Conservation (phyloP, 1,284 basidiomycete species). For the Trametes polyzona region DNA sequence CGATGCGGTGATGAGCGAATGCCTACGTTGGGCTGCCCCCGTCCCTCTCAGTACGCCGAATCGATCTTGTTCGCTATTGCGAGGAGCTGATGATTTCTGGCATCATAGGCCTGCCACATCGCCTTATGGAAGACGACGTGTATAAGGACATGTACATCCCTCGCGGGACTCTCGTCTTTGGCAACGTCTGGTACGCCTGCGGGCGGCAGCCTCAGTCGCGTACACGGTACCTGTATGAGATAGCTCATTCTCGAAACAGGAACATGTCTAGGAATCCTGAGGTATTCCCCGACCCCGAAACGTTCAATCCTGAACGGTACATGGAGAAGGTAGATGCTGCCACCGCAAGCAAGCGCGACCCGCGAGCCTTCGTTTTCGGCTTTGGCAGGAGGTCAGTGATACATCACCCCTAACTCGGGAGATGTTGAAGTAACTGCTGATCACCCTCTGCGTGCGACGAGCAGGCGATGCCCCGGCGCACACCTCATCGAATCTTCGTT, state of each 20-base stretch:
- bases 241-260: neutral
- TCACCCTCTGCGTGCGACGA: neutral
- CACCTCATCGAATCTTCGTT: constrained; percentile 47
- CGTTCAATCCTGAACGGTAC: constrained; percentile 41
- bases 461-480: constrained; percentile 45
- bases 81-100: neutral
- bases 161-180: constrained; percentile 14
- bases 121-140: constrained; percentile 17
- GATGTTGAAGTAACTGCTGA: too few relatives aligned
- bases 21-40: constrained; percentile 21
- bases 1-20: constrained; percentile 34
- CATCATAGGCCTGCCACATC: constrained; percentile 24
- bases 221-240: neutral
- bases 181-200: constrained; percentile 7
- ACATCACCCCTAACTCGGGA: neutral
- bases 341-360: constrained; percentile 28
- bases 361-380: constrained; percentile 36
- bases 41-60: constrained; percentile 3
- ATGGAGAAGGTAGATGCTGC: constrained; percentile 27
- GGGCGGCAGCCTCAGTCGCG: neutral
- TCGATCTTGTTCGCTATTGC: neutral
- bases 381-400: constrained; percentile 29
- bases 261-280: constrained; percentile 40
- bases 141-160: constrained; percentile 10
- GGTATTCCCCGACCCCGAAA: constrained; percentile 38